Evolutionary conservation across 345 rosid genomes (phyloP).

Genomic region (Gossypium bickii): DNA sequence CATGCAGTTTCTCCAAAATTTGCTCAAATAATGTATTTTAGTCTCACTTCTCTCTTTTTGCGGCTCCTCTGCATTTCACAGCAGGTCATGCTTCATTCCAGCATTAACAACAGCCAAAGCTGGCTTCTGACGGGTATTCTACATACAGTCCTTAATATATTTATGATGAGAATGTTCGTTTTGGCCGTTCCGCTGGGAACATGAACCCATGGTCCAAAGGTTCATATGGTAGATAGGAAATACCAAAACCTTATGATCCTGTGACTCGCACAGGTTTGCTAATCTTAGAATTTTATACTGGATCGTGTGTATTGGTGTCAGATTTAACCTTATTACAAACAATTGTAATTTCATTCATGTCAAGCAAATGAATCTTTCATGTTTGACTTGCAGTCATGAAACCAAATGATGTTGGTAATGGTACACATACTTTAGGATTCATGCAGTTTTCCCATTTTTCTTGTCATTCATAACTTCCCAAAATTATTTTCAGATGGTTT

Average conservation of each 20-base stretch:
- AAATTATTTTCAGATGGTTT: neutral
- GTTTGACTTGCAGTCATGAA: neutral
- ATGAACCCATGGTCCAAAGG: constrained; percentile 81
- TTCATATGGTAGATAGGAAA: constrained; percentile 72
- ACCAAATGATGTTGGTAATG: neutral
- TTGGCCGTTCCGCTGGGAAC: constrained; percentile 71
- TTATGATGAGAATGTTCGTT: constrained; percentile 72
- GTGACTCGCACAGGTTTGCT: neutral
- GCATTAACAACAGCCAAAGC: constrained; percentile 24
- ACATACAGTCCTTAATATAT: constrained; percentile 39
- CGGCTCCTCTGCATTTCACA: too few species aligned
- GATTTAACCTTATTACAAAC: neutral
- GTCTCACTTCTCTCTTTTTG: too few species aligned
- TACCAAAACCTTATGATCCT: neutral
- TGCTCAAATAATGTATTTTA: too few species aligned
- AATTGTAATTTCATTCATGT: constrained; percentile 3
- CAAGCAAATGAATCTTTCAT: neutral
- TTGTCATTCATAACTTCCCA: neutral
- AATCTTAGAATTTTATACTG: neutral
- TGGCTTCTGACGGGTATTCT: constrained; percentile 49
- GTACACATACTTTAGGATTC: neutral
- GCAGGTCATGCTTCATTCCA: constrained; percentile 43
- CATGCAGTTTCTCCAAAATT: neutral
- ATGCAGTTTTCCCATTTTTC: neutral
- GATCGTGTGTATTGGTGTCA: neutral